These are phyloP conservation scores for Diaporthe sp. DNA, from an alignment of 2,329 filamentous ascomycete genomes.

Conservation along the genomic window DNA sequence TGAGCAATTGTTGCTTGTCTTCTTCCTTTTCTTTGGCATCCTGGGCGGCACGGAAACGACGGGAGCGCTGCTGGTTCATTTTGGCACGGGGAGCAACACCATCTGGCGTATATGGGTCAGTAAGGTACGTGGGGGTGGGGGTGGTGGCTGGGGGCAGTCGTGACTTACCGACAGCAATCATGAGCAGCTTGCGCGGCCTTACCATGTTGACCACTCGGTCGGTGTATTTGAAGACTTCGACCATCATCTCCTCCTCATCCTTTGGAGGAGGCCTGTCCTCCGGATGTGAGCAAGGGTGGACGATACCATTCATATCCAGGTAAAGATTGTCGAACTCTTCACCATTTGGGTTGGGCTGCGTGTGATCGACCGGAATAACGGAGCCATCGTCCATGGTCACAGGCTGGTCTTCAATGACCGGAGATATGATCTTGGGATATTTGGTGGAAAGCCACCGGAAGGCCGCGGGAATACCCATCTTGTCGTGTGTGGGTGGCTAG, in stretches of 20 bases:
- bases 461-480: conserved; percentile 93
- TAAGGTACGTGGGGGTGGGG: conserved; percentile 15
- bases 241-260: conserved; percentile 99
- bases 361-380: conserved; percentile 86
- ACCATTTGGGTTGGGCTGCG: conserved; percentile 91
- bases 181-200: conserved; percentile 91
- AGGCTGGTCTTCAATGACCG: conserved; percentile 88
- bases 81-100: conserved; percentile 97
- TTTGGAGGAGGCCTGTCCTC: conserved; percentile 92
- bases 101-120: conserved; percentile 67
- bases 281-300: conserved; percentile 97
- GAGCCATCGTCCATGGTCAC: conserved; percentile 84
- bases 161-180: conserved; percentile 92
- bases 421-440: conserved; percentile 96
- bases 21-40: conserved; percentile 95
- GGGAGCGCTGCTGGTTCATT: conserved; percentile 99
- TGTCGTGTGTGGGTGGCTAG: conserved; percentile 44
- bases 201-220: conserved; percentile 99
- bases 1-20: conserved; percentile 89
- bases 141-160: background rate
- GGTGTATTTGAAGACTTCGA: conserved; percentile 98
- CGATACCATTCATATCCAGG: conserved; percentile 99
- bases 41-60: conserved; percentile 93
- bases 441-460: conserved; percentile 98
- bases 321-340: conserved; percentile 99